These are phyloP conservation scores for Adansonia gregorii DNA, from an alignment of 441 rosid species.

Conservation along the genomic window DNA sequence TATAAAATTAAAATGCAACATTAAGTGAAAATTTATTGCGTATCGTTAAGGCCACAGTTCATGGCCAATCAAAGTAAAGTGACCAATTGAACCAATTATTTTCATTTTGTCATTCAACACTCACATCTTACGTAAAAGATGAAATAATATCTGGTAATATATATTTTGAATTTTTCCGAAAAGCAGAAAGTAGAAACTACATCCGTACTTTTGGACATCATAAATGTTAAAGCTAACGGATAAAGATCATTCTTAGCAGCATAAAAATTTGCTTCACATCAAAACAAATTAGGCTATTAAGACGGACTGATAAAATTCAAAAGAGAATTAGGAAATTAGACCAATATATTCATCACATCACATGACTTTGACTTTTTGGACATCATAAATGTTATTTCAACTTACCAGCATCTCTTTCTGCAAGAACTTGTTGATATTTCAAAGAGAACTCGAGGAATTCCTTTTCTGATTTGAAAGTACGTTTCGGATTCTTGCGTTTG, in stretches of 20 bases:
- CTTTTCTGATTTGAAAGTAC: slow-evolving; percentile 69
- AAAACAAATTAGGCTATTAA: slow-evolving; percentile 3
- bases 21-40: neutral
- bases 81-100: neutral
- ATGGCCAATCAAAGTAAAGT: neutral
- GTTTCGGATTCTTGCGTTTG: slow-evolving; percentile 69
- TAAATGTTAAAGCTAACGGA: neutral
- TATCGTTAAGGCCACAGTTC: neutral
- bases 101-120: neutral
- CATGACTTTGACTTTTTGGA: slow-evolving; percentile 5
- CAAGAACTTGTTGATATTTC: slow-evolving; percentile 83
- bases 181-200: neutral
- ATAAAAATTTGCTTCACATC: neutral
- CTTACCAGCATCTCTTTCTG: slow-evolving; percentile 85
- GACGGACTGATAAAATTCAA: neutral
- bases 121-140: slow-evolving; percentile 4
- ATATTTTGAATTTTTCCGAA: neutral
- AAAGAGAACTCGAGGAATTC: slow-evolving; percentile 85
- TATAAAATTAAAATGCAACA: neutral
- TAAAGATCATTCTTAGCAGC: neutral
- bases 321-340: neutral
- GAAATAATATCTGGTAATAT: neutral
- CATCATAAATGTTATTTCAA: slow-evolving; percentile 23
- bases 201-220: neutral
- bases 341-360: slow-evolving; percentile 13